Evolutionary conservation across 2,329 filamentous ascomycete genomes (phyloP).

Genomic region (Ascochyta pisi): DNA sequence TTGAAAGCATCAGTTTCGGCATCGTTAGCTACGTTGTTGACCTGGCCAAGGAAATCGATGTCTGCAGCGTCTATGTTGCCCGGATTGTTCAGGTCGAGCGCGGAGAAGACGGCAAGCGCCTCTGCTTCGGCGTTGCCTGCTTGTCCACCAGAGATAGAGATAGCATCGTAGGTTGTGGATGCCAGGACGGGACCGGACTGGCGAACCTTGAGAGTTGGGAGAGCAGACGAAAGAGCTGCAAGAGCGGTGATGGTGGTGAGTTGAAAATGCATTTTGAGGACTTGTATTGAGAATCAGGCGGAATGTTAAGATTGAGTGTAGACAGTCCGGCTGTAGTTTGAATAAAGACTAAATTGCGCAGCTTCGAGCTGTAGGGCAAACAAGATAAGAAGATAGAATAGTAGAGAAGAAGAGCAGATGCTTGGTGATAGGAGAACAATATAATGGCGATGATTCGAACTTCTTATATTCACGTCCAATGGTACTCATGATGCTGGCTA

Average conservation of each 20-base stretch:
- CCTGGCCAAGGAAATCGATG: conserved; percentile 59
- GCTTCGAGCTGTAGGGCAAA: conserved; percentile 39
- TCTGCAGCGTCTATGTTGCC: conserved; percentile 57
- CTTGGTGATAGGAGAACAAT: conserved; percentile 28
- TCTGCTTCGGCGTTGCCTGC: conserved; percentile 62
- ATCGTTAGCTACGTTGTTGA: conserved; percentile 61
- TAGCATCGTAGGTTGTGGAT: conserved; percentile 47
- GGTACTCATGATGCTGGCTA: neutral
- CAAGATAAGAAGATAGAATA: conserved; percentile 11
- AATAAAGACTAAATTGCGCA: conserved; percentile 23
- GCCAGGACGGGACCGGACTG: conserved; percentile 35
- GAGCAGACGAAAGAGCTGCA: conserved; percentile 33
- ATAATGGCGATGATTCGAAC: conserved; percentile 1
- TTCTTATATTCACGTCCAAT: conserved; percentile 11
- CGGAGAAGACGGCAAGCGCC: conserved; percentile 62
- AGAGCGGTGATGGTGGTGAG: conserved; percentile 36
- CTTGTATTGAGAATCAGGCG: conserved; percentile 1
- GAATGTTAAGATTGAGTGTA: conserved; percentile 10
- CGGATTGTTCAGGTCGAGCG: conserved; percentile 56
- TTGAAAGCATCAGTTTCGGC: conserved; percentile 64
- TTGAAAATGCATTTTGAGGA: conserved; percentile 41
- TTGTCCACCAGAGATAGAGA: conserved; percentile 60
- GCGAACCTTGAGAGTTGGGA: conserved; percentile 31
- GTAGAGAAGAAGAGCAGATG: conserved; percentile 10
- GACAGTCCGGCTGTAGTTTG: conserved; percentile 38